Conservation (phyloP, 2,329 filamentous ascomycete genomes). For the Aspergillus quadricinctus region DNA sequence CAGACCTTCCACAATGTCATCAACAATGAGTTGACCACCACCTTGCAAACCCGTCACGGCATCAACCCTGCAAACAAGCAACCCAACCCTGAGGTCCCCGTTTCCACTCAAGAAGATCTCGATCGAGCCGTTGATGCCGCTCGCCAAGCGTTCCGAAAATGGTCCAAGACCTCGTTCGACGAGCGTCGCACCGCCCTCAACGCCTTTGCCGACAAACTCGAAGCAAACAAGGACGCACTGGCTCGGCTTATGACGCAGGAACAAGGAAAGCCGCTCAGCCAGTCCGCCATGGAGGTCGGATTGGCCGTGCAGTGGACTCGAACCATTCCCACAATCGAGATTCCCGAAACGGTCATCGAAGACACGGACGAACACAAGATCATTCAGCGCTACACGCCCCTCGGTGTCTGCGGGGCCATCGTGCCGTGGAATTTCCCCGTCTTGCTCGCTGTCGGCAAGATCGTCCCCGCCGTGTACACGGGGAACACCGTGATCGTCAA, state of each 20-base stretch:
- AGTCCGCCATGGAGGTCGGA: constrained; percentile 24
- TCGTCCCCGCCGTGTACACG: constrained; percentile 47
- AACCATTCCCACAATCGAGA: constrained; percentile 23
- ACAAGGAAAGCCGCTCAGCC: constrained; percentile 37
- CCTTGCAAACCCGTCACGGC: constrained; percentile 43
- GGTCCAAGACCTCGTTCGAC: constrained; percentile 37
- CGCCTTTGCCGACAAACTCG: constrained; percentile 32
- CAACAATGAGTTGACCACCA: constrained; percentile 45
- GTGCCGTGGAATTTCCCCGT: constrained; percentile 57
- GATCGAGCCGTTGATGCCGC: constrained; percentile 49
- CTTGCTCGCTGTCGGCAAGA: constrained; percentile 46
- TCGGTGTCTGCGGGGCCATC: constrained; percentile 49
- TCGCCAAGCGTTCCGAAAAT: constrained; percentile 45
- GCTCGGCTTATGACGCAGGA: constrained; percentile 39
- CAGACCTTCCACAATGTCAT: constrained; percentile 51
- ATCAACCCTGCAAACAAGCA: constrained; percentile 51
- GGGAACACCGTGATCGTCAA: constrained; percentile 54
- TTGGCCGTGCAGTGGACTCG: constrained; percentile 22
- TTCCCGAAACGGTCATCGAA: constrained; percentile 46
- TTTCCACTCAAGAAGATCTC: constrained; percentile 47
- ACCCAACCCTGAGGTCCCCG: constrained; percentile 48
- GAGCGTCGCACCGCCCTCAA: constrained; percentile 30
- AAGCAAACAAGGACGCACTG: constrained; percentile 34
- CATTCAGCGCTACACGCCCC: constrained; percentile 33
- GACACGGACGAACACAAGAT: constrained; percentile 41